These are phyloP conservation scores for Berberis thunbergii DNA, from an alignment of 164 flowering plant genomes.

Conservation along the genomic window DNA sequence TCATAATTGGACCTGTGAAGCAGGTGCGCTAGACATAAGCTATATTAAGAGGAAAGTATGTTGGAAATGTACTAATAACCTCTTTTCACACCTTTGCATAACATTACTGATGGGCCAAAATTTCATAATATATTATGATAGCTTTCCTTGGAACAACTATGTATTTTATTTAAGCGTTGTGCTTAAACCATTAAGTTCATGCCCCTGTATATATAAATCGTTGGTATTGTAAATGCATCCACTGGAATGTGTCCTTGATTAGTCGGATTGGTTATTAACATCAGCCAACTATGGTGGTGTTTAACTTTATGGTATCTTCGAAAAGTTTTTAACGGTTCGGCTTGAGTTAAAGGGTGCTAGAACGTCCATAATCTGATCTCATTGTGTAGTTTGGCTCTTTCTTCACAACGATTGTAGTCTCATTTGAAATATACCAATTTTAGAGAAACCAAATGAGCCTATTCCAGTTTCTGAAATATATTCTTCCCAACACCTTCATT, in stretches of 20 bases:
- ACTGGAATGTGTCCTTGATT: background rate
- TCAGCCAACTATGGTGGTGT: background rate
- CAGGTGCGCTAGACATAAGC: conserved; percentile 92
- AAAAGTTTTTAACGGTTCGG: no score
- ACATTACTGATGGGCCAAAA: background rate
- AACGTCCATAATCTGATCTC: no score
- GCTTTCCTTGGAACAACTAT: background rate
- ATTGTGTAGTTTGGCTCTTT: no score
- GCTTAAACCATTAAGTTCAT: background rate
- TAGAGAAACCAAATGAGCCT: background rate
- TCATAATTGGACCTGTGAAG: conserved; percentile 78
- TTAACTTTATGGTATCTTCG: no score
- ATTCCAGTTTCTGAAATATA: no score
- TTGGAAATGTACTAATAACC: conserved; percentile 16
- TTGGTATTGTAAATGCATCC: background rate
- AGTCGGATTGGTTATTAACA: background rate
- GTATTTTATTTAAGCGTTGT: background rate
- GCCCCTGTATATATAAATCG: background rate
- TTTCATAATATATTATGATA: background rate
- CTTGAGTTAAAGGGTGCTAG: no score
- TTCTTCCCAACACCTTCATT: background rate
- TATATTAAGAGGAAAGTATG: conserved; percentile 68
- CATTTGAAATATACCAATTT: no score
- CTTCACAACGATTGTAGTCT: no score
- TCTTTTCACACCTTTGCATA: background rate